Evolutionary conservation across 768 basidiomycete genomes (phyloP), one percentile per base, ranked within the genome.

Genomic region (Mycena polygramma): DNA sequence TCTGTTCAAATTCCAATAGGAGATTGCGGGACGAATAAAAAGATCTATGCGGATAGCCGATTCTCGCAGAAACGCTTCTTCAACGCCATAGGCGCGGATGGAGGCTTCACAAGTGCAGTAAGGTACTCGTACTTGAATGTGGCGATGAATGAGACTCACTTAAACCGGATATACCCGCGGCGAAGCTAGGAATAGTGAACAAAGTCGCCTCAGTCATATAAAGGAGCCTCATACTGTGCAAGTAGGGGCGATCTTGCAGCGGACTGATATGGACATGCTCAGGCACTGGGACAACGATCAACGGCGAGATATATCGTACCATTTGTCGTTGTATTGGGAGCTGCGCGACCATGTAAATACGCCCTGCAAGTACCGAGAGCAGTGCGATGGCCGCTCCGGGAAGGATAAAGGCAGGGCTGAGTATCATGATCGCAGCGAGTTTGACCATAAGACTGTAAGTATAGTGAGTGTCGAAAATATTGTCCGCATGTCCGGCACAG

Each of bases 61-160:
- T 70, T 88, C 83, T 63, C 39, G 58, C 65, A 76, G 83, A 76
- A 81, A 87, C 7, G 79, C 74, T 6, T 81, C 78, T 72, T 89
- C 83, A 13, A 88, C 87, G 19, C 86, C 85, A 70, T 88, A 91
- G 1, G 89, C 89, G 11, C 89, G 82, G 46, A 90, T 88, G 86
- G 70, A 71, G 9, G 57, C 70, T 71, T 39, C 9, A 5, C 36
- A 45, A 19, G 2, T 20, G 63, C 17, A 66, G 35, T 20, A 20
- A 10, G 26, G 20, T 15, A n/a, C n/a, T n/a, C n/a, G n/a, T n/a
- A n/a, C n/a, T n/a, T n/a, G n/a, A 17, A 2, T 0, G 20, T 9
- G 22, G 11, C 26, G 26, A 49, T 48, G 15, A 10, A 19, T 4
- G 13, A 20, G 35, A 62, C 59, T 46, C 35, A 6, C 79, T 78